phyloP scores from a whole-genome alignment of 2,329 filamentous ascomycete species.

The Ophiostoma sp. region DNA sequence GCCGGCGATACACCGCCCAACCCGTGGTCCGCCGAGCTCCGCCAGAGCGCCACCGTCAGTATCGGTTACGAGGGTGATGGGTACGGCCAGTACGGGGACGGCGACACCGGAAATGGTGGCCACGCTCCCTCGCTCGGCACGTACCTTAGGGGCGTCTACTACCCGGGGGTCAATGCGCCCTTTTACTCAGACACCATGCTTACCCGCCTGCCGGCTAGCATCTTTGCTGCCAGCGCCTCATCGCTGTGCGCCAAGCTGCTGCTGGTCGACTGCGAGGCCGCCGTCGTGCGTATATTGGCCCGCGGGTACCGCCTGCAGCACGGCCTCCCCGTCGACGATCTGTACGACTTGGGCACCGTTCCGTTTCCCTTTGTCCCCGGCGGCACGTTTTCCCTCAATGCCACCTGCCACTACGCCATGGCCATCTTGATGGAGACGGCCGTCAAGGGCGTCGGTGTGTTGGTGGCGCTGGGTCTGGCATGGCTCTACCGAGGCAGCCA shows the following conservation, averaged over 20 bases:
- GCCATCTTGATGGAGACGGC: constrained; percentile 49
- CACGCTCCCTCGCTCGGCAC: not conserved
- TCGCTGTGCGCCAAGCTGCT: constrained; percentile 46
- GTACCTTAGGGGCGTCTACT: constrained; percentile 24
- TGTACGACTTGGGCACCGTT: constrained; percentile 43
- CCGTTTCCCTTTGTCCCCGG: constrained; percentile 27
- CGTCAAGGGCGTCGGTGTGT: constrained; percentile 50
- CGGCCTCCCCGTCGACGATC: constrained; percentile 41
- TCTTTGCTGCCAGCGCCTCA: constrained; percentile 52
- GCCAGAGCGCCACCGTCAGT: constrained; percentile 44
- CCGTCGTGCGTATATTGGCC: constrained; percentile 48
- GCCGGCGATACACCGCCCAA: constrained; percentile 52
- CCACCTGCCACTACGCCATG: constrained; percentile 48
- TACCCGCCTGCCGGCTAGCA: constrained; percentile 49
- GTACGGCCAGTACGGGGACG: not conserved
- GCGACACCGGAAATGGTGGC: not conserved
- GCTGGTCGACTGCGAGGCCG: constrained; percentile 50
- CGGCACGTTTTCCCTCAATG: constrained; percentile 41
- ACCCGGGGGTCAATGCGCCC: constrained; percentile 29
- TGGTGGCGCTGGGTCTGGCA: constrained; percentile 38
- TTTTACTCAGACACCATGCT: constrained; percentile 46
- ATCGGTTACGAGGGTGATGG: constrained; percentile 10
- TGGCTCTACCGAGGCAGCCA: constrained; percentile 27
- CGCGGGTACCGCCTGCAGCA: constrained; percentile 43
- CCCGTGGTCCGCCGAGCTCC: constrained; percentile 60